Evolutionary conservation across 805 yeast species (phyloP).

Genomic region (Zygotorulaspora sp.): DNA sequence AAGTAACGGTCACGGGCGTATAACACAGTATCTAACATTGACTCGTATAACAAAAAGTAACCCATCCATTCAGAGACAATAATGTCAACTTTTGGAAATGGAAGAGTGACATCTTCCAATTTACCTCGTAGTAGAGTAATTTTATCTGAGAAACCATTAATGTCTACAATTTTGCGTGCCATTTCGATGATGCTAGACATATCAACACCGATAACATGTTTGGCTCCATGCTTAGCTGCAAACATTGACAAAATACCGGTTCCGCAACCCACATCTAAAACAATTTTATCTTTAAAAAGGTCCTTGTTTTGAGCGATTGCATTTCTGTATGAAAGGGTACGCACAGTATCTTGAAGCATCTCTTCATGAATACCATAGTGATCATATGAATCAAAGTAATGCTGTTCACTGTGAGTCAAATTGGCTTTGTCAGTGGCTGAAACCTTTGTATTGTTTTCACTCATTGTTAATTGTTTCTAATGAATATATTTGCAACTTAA

Average conservation of each 20-base stretch:
- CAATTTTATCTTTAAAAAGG: constrained; percentile 87
- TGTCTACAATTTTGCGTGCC: constrained; percentile 83
- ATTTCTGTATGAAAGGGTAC: constrained; percentile 87
- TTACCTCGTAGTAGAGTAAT: constrained; percentile 89
- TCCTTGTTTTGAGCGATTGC: constrained; percentile 89
- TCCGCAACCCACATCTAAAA: constrained; percentile 97
- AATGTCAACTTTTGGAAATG: constrained; percentile 85
- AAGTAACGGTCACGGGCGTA: constrained; percentile 89
- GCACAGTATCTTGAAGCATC: constrained; percentile 92
- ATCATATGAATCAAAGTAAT: constrained; percentile 91
- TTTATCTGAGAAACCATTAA: constrained; percentile 80
- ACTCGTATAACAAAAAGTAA: constrained; percentile 88
- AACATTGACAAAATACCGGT: constrained; percentile 97
- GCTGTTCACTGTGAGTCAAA: constrained; percentile 78
- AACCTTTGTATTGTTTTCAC: constrained; percentile 20
- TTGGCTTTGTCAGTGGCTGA: constrained; percentile 65
- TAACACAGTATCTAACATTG: constrained; percentile 95
- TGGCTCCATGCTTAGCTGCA: constrained; percentile 98
- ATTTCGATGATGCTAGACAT: constrained; percentile 93
- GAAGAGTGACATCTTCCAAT: constrained; percentile 85
- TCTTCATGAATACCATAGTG: constrained; percentile 98
- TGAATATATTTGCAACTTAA: no score
- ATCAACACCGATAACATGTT: constrained; percentile 95
- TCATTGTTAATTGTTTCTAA: constrained; percentile 10
- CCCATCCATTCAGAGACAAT: constrained; percentile 99